Conservation (phyloP, 2,329 filamentous ascomycete species). For the Neofusicoccum sp. region DNA sequence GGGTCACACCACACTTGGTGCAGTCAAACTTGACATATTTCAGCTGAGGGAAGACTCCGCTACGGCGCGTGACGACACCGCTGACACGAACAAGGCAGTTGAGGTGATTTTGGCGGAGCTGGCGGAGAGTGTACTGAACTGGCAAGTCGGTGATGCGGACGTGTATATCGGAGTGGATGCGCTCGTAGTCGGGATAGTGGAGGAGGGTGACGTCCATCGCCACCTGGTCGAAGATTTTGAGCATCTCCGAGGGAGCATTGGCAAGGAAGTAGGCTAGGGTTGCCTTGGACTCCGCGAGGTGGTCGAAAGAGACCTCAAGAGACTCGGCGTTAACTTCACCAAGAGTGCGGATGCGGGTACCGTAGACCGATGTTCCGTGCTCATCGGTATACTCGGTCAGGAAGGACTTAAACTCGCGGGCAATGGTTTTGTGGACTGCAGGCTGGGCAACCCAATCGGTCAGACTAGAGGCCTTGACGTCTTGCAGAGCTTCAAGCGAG, state of each 20-base stretch:
- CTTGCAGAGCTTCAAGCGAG: conserved; percentile 83
- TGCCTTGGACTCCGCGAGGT: conserved; percentile 85
- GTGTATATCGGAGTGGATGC: conserved; percentile 96
- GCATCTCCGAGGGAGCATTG: conserved; percentile 90
- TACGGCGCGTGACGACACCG: conserved; percentile 90
- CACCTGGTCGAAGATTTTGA: conserved; percentile 94
- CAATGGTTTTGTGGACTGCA: conserved; percentile 87
- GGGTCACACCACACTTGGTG: conserved; percentile 83
- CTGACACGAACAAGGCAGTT: conserved; percentile 94
- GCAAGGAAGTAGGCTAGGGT: conserved; percentile 94
- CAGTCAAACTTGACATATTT: conserved; percentile 99
- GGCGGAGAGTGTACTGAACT: conserved; percentile 89
- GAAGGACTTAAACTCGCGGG: conserved; percentile 95
- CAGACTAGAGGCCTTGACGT: conserved; percentile 89
- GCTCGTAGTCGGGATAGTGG: conserved; percentile 96
- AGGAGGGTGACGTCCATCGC: conserved; percentile 95
- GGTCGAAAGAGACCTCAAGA: conserved; percentile 92
- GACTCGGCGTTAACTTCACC: conserved; percentile 97
- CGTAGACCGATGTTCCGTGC: conserved; percentile 87
- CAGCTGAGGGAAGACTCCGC: conserved; percentile 93
- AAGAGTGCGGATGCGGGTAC: conserved; percentile 88
- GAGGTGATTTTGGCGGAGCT: conserved; percentile 90
- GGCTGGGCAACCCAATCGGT: conserved; percentile 94
- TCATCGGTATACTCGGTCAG: conserved; percentile 93
- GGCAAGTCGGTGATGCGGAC: conserved; percentile 95